These are phyloP conservation scores for Fusarium sp. DNA, from an alignment of 2,329 filamentous ascomycete genomes.

Conservation along the genomic window DNA sequence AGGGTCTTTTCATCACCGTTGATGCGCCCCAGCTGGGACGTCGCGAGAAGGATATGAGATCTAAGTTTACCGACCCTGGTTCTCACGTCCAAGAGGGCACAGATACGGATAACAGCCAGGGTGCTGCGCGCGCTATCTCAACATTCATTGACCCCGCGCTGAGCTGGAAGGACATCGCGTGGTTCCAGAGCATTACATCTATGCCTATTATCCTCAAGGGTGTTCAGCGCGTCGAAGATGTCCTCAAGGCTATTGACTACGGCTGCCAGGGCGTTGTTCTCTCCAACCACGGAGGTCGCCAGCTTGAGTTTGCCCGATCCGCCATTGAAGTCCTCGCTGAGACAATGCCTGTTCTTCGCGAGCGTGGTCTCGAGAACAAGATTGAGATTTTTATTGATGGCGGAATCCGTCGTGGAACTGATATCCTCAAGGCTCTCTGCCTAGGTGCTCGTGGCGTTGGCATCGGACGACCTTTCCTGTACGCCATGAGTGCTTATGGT, in stretches of 20 bases:
- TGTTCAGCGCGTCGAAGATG: conserved; percentile 95
- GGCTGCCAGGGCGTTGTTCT: conserved; percentile 92
- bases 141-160: conserved; percentile 97
- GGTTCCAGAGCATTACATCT: conserved; percentile 89
- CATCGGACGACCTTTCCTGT: conserved; percentile 94
- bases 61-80: conserved; percentile 87
- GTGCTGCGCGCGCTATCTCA: conserved; percentile 93
- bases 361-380: conserved; percentile 77
- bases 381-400: conserved; percentile 94
- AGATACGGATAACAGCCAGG: conserved; percentile 86
- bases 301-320: conserved; percentile 91
- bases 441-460: conserved; percentile 92
- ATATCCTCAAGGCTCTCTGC: conserved; percentile 95
- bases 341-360: conserved; percentile 87
- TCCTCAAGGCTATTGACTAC: conserved; percentile 83
- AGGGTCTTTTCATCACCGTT: conserved; percentile 97
- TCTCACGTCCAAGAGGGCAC: conserved; percentile 84
- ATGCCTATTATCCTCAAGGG: conserved; percentile 98
- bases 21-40: conserved; percentile 96
- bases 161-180: conserved; percentile 92
- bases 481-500: conserved; percentile 95
- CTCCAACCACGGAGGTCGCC: conserved; percentile 94
- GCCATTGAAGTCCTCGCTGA: conserved; percentile 92
- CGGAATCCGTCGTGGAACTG: conserved; percentile 88
- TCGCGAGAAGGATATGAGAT: conserved; percentile 97